These are phyloP conservation scores for Teratosphaeria pseudoeucalypti DNA, from an alignment of 2,329 filamentous ascomycete genomes.

Conservation along the genomic window DNA sequence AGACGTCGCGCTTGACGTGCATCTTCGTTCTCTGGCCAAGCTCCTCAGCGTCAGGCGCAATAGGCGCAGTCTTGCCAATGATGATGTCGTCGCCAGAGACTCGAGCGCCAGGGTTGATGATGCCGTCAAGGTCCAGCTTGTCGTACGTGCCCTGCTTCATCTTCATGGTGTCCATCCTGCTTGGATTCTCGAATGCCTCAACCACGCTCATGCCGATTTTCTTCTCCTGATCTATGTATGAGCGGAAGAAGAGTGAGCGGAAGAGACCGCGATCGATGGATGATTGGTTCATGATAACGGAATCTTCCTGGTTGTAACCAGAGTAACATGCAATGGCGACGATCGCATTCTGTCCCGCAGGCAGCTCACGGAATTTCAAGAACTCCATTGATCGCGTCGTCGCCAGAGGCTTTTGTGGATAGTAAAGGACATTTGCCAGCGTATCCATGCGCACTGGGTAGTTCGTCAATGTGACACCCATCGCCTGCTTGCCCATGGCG, in stretches of 20 bases:
- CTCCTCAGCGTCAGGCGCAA: slow-evolving; percentile 86
- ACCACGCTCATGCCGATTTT: slow-evolving; percentile 86
- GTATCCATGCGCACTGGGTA: slow-evolving; percentile 97
- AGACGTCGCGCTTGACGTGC: slow-evolving; percentile 90
- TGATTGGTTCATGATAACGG: slow-evolving; percentile 99
- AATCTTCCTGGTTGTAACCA: slow-evolving; percentile 99
- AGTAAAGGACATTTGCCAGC: slow-evolving; percentile 98
- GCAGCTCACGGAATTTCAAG: slow-evolving; percentile 92
- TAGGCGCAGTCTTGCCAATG: slow-evolving; percentile 94
- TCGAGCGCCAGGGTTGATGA: slow-evolving; percentile 84
- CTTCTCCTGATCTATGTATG: slow-evolving; percentile 96
- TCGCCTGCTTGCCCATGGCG: slow-evolving; percentile 99
- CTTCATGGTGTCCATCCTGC: slow-evolving; percentile 73
- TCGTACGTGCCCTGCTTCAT: slow-evolving; percentile 64
- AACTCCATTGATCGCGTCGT: slow-evolving; percentile 98
- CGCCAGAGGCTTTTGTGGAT: slow-evolving; percentile 92
- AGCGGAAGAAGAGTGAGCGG: slow-evolving; percentile 94
- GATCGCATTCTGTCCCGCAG: slow-evolving; percentile 94
- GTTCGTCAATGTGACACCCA: slow-evolving; percentile 98
- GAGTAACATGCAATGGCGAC: slow-evolving; percentile 96
- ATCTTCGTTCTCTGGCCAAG: slow-evolving; percentile 81
- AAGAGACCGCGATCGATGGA: slow-evolving; percentile 96
- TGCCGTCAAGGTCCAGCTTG: slow-evolving; percentile 93
- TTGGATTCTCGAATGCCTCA: slow-evolving; percentile 92
- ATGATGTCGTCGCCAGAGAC: slow-evolving; percentile 98